Evolutionary conservation across 2,329 filamentous ascomycete genomes (phyloP), one percentile per base, ranked within the genome.

Genomic region (Aspergillus sergii): DNA sequence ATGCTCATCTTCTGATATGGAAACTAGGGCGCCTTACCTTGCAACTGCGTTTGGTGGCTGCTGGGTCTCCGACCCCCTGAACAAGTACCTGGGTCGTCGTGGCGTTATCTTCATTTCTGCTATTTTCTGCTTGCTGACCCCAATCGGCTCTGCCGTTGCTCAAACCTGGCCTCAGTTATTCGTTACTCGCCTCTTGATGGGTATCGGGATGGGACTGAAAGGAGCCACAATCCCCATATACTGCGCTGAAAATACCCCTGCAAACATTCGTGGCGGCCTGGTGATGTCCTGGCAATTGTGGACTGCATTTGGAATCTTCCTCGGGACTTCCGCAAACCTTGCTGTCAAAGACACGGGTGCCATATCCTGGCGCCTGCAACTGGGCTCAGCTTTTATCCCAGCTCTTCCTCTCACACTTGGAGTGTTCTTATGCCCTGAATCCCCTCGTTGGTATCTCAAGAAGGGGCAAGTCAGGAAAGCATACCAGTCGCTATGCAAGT

Each of bases 51-150:
- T 79, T 62, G 77, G 86, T 79, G 87, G 88, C 5, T 89, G 87
- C 72, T 91, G 88, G 89, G 76, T 89, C 16, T 89, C 88, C 0
- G 89, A 91, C 65, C 87, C 88, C 1, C 68, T 87, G 14, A 91
- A 91, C 69, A 77, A 85, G 46, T 77, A 77, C 12, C 68, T 88
- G 32, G 88, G 87, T 43, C 86, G 88, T 45, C 85, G 88, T 58
- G 86, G 88, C 12, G 85, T 86, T 53, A 91, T 91, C 64, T 90
- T 90, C 71, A 73, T 89, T 53, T 83, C 84, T 8, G 86, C 85
- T 14, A 77, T 89, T 68, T 88, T 91, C 72, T 89, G 86, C 72
- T 79, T 92, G 34, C 83, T 90, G 73, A 83, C 90, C 2, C 87
- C 90, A 1, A 86, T 93, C 65, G 90, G 88, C n/a, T 88, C 85